phyloP scores from a whole-genome alignment of 441 rosid species.

The Gossypium davidsonii region DNA sequence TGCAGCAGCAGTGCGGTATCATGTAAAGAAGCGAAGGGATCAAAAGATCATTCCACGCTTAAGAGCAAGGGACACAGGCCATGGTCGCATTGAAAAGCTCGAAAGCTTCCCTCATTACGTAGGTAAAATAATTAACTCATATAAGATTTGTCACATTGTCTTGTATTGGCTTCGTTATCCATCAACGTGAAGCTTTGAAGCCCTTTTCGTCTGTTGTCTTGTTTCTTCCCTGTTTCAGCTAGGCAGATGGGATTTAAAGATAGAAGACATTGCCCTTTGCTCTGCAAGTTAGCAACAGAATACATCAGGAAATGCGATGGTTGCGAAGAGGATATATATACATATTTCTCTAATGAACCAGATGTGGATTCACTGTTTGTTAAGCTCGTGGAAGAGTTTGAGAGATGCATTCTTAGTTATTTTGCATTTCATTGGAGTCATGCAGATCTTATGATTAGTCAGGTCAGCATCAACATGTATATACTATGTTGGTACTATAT shows the following conservation, averaged over 20 bases:
- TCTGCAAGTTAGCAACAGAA: constrained; percentile 78
- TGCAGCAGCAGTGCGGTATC: constrained; percentile 51
- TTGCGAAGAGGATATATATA: constrained; percentile 71
- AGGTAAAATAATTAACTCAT: constrained; percentile 36
- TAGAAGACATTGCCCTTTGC: constrained; percentile 77
- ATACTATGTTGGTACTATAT: background rate
- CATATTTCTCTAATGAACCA: constrained; percentile 62
- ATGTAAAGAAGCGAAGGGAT: constrained; percentile 40
- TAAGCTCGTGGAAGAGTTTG: constrained; percentile 90
- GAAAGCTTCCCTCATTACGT: constrained; percentile 94
- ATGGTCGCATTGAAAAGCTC: constrained; percentile 43
- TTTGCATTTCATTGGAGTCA: constrained; percentile 94
- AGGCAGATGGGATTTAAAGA: constrained; percentile 91
- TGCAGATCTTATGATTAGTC: constrained; percentile 75
- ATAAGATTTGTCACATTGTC: background rate
- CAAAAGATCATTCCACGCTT: constrained; percentile 66
- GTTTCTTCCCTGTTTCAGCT: constrained; percentile 34
- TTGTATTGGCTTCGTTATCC: background rate
- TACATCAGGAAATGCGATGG: constrained; percentile 66
- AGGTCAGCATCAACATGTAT: constrained; percentile 35
- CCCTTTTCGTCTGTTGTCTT: background rate
- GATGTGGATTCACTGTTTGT: constrained; percentile 83
- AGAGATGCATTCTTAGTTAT: constrained; percentile 93
- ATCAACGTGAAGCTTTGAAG: background rate
- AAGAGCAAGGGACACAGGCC: constrained; percentile 39